phyloP scores from a whole-genome alignment of 2,329 filamentous ascomycete species.

The Alternaria brassicae region DNA sequence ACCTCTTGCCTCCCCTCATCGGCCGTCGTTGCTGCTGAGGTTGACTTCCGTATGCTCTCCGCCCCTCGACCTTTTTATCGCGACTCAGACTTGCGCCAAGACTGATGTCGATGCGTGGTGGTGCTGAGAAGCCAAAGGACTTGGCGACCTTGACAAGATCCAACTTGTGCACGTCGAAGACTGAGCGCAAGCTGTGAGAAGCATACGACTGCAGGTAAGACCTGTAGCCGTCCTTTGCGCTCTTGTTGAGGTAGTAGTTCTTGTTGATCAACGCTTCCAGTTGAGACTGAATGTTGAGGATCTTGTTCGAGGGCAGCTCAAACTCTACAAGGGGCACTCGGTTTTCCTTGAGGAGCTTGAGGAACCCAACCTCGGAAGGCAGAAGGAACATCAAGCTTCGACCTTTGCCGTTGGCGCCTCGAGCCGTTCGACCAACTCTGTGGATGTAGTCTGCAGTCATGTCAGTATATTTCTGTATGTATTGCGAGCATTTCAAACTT shows the following conservation, averaged over 20 bases:
- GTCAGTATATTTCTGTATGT: constrained; percentile 69
- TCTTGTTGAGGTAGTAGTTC: constrained; percentile 97
- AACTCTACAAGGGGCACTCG: constrained; percentile 95
- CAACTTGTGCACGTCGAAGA: constrained; percentile 83
- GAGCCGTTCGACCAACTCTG: constrained; percentile 91
- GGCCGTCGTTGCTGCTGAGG: constrained; percentile 65
- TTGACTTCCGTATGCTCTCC: constrained; percentile 80
- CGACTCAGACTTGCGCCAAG: constrained; percentile 78
- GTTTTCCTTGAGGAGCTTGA: constrained; percentile 88
- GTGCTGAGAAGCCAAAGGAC: constrained; percentile 79
- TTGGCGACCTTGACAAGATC: constrained; percentile 85
- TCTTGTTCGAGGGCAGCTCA: constrained; percentile 91
- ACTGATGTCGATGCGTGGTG: constrained; percentile 80
- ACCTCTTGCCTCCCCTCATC: constrained; percentile 56
- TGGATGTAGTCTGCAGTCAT: constrained; percentile 76
- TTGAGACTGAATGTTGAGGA: constrained; percentile 59
- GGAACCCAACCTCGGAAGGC: constrained; percentile 89
- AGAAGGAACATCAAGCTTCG: constrained; percentile 92
- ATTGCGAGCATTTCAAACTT: neutral
- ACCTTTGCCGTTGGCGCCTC: constrained; percentile 82
- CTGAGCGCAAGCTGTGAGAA: constrained; percentile 79
- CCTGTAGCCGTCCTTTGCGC: constrained; percentile 76
- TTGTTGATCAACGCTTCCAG: constrained; percentile 47
- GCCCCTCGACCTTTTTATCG: constrained; percentile 69
- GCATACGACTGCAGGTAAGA: constrained; percentile 96